Evolutionary conservation across 768 basidiomycete species (phyloP).

Genomic region (Tylopilus subfusipes): DNA sequence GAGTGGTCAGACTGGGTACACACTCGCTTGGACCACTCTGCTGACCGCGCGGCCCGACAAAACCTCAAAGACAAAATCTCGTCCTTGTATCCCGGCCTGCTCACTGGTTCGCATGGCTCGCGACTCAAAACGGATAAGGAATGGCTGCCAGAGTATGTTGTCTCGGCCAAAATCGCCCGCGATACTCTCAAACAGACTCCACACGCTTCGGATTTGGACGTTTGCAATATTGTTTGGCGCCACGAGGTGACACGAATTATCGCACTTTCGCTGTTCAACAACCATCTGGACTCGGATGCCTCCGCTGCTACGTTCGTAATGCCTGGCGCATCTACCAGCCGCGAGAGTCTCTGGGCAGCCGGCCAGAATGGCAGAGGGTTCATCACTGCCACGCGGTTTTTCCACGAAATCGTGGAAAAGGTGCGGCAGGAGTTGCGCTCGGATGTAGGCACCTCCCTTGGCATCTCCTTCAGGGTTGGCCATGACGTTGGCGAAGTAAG

Average conservation of each 20-base stretch:
- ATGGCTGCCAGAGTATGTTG: constrained; percentile 2
- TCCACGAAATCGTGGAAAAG: constrained; percentile 7
- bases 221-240: constrained; percentile 6
- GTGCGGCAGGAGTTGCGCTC: background rate
- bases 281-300: constrained; percentile 9
- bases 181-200: constrained; percentile 2
- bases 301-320: constrained; percentile 11
- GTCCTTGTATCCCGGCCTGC: constrained; percentile 3
- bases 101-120: constrained; percentile 1
- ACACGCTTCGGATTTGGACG: constrained; percentile 5
- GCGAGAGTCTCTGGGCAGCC: constrained; percentile 13
- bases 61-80: constrained; percentile 1
- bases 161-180: background rate
- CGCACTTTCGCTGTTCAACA: constrained; percentile 13
- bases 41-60: background rate
- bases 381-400: constrained; percentile 15
- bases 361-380: constrained; percentile 19
- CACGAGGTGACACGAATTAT: background rate
- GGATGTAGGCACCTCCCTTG: background rate
- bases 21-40: background rate
- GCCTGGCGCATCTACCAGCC: constrained; percentile 14
- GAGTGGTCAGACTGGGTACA: constrained; percentile 15
- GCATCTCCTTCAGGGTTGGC: constrained; percentile 14
- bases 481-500: constrained; percentile 14
- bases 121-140: background rate